Evolutionary conservation across 75 land plant genomes (phyloP).

Genomic region (Cunninghamia lanceolata): DNA sequence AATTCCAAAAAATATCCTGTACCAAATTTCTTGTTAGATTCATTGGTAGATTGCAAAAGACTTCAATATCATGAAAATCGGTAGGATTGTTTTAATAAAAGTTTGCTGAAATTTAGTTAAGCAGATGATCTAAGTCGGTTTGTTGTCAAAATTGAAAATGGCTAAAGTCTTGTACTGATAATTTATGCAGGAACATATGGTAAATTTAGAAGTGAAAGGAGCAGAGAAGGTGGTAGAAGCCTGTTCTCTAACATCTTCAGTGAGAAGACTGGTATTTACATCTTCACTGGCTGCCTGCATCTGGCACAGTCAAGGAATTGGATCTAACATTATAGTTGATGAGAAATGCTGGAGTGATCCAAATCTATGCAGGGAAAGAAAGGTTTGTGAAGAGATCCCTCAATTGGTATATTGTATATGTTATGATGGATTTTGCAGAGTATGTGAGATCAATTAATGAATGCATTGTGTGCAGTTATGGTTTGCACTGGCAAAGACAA

Average conservation of each 20-base stretch:
- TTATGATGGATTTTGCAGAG: neutral
- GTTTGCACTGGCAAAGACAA: constrained; percentile 61
- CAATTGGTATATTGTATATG: neutral
- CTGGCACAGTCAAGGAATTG: constrained; percentile 16
- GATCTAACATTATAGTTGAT: constrained; percentile 15
- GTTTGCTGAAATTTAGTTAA: too few species aligned
- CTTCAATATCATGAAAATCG: too few species aligned
- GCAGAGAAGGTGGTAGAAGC: constrained; percentile 53
- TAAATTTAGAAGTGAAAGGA: constrained; percentile 40
- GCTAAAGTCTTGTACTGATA: too few species aligned
- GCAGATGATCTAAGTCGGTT: too few species aligned
- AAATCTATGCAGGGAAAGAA: constrained; percentile 47
- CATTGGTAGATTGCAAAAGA: too few species aligned
- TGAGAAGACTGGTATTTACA: constrained; percentile 49
- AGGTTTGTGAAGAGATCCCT: constrained; percentile 24
- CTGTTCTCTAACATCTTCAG: constrained; percentile 30
- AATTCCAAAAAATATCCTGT: too few species aligned
- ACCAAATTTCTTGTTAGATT: too few species aligned
- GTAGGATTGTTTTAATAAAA: too few species aligned
- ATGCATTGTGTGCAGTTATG: constrained; percentile 42
- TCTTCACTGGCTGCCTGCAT: constrained; percentile 55
- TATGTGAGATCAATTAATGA: neutral
- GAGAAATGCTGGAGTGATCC: constrained; percentile 59
- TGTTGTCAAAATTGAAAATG: too few species aligned
- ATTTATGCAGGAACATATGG: constrained; percentile 41